These are phyloP conservation scores for Monocercomonoides exilis DNA, from an alignment of 78 protist genomes.

Conservation along the genomic window DNA sequence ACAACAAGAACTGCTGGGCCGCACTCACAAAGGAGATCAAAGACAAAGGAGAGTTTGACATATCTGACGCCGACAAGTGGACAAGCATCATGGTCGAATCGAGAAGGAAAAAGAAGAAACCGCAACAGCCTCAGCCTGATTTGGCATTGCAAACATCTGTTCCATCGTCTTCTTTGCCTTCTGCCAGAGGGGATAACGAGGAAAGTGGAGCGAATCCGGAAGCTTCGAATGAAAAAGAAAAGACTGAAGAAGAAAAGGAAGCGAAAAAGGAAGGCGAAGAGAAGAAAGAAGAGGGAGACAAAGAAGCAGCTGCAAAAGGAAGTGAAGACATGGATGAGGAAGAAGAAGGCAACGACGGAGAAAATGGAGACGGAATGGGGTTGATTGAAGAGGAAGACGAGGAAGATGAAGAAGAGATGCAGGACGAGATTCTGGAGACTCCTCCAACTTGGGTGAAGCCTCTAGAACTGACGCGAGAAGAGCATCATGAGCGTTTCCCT, in stretches of 20 bases:
- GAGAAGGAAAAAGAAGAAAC: neutral
- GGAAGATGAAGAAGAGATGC: neutral
- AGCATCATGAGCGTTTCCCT: slow-evolving; percentile 1
- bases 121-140: neutral
- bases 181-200: neutral
- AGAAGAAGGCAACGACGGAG: neutral
- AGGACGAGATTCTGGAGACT: neutral
- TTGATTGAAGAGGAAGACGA: neutral
- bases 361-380: neutral
- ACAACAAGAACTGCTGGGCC: neutral
- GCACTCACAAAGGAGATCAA: neutral
- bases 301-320: neutral
- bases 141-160: neutral
- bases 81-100: neutral
- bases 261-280: neutral
- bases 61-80: neutral
- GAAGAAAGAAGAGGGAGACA: neutral
- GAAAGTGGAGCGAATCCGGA: no score
- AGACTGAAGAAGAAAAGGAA: neutral
- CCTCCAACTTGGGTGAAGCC: slow-evolving; percentile 1
- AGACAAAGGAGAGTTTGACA: neutral
- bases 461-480: neutral
- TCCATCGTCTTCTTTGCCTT: neutral
- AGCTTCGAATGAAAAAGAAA: neutral
- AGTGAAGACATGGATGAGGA: neutral